Conservation (phyloP, 176 grass and related monocot genomes). For the Rhynchospora pubera region DNA sequence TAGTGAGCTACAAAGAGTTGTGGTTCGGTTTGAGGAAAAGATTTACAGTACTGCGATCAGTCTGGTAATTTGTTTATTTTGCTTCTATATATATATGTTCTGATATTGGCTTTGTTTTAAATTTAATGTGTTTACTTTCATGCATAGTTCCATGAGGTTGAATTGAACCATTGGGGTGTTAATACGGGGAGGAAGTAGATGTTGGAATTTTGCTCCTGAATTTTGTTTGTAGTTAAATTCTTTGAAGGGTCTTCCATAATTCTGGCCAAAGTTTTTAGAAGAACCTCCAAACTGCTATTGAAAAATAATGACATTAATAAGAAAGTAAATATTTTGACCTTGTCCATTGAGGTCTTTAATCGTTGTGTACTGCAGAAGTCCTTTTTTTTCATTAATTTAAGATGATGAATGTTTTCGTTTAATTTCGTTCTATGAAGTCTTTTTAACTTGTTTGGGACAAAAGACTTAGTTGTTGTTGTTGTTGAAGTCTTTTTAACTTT, state of each 20-base stretch:
- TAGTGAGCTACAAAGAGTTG: slow-evolving; percentile 53
- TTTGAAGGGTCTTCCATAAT: background rate
- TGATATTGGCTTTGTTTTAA: background rate
- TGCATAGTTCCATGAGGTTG: background rate
- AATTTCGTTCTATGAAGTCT: background rate
- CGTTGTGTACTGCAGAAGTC: background rate
- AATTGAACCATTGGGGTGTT: background rate
- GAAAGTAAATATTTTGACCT: background rate
- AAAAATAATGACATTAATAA: background rate
- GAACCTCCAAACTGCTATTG: background rate
- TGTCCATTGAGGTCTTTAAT: background rate
- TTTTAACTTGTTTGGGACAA: too few species aligned
- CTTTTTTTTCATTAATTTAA: background rate
- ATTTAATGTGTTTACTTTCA: background rate
- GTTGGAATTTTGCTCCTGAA: background rate
- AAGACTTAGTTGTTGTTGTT: too few species aligned
- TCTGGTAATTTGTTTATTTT: slow-evolving; percentile 34
- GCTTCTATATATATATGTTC: background rate
- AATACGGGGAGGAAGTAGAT: background rate
- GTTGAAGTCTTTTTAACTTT: too few species aligned
- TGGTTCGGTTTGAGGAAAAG: slow-evolving; percentile 56
- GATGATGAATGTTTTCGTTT: background rate
- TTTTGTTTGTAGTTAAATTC: background rate
- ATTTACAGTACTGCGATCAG: slow-evolving; percentile 40
- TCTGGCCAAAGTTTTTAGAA: background rate